phyloP scores from a whole-genome alignment of 768 basidiomycete species.

The Serendipita sp. region DNA sequence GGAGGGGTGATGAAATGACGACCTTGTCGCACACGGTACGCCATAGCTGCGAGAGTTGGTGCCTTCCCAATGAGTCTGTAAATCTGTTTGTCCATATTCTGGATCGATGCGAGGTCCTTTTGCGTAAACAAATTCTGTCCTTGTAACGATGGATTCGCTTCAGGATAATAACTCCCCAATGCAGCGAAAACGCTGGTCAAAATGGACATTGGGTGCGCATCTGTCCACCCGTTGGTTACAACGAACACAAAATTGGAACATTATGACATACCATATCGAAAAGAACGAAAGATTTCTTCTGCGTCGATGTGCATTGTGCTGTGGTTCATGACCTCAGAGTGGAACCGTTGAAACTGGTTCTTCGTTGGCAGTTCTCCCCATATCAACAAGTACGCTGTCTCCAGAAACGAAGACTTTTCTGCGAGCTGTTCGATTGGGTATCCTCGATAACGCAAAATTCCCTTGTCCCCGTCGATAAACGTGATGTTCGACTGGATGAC shows the following conservation, averaged over 20 bases:
- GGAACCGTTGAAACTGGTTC: constrained; percentile 44
- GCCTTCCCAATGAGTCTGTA: constrained; percentile 78
- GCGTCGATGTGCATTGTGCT: constrained; percentile 50
- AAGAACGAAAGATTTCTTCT: constrained; percentile 50
- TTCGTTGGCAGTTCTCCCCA: constrained; percentile 65
- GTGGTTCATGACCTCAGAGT: constrained; percentile 66
- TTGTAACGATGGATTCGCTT: constrained; percentile 27
- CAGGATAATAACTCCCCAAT: constrained; percentile 71
- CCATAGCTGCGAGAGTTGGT: constrained; percentile 84
- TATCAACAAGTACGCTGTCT: constrained; percentile 73
- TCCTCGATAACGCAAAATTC: constrained; percentile 69
- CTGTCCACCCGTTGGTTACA: constrained; percentile 22
- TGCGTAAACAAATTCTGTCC: constrained; percentile 67
- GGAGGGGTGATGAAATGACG: constrained; percentile 77
- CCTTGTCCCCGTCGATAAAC: constrained; percentile 80
- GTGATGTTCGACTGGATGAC: constrained; percentile 38
- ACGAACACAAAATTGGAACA: background rate
- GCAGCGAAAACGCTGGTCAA: constrained; percentile 77
- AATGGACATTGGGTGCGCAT: constrained; percentile 81
- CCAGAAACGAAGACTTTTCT: constrained; percentile 59
- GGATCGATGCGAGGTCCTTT: constrained; percentile 48
- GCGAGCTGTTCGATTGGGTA: constrained; percentile 90
- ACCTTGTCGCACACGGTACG: constrained; percentile 82
- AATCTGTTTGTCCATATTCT: constrained; percentile 82
- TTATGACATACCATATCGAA: constrained; percentile 27